Base-by-base conservation (phyloP, 2,329 filamentous ascomycete genomes). In the Boeremia lycopersici region DNA sequence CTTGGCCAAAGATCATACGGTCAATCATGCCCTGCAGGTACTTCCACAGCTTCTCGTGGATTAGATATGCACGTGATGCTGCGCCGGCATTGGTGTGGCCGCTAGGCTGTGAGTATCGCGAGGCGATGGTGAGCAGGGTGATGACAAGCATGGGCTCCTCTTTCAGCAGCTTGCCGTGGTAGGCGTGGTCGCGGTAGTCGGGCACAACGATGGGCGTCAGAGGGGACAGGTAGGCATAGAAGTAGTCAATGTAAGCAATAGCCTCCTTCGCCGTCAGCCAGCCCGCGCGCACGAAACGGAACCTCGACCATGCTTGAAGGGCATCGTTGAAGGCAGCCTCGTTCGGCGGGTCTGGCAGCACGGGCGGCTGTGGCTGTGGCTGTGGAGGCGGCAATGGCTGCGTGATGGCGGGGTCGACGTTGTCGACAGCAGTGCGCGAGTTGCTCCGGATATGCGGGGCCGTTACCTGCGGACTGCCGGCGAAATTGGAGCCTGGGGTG, bases 261-360 rank as follows among this genome's bases (percentile, higher is more conserved):
- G 91, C 93, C 76, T 99, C 95, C 62, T 90, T 87, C 0, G 93
- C 90, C 0, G 92, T 96, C 73, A 99, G 95, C 93, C 93, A 98
- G 9, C 95, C 95, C 8, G 92, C 92, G 48, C 92, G 87, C n/a
- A 98, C 93, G 71, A 98, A 98, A 38, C 93, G 88, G 73, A 97
- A 93, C 60, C 91, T 83, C 2, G 88, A 86, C 95, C 95, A 99
- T n/a, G 91, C 89, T 67, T 86, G 87, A 56, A 96, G 78, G 0
- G 93, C 93, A 53, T 89, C 85, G 36, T 83, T 78, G 63, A 76
- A 76, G 17, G 72, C 71, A 11, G 67, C 65, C 12, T 75, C 71
- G 43, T 73, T 72, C 0, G 70, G 65, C 13, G 72, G 70, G 15
- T 71, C 66, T 17, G 71, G 70, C 12, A 70, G 31, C 19, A 57